These are phyloP conservation scores for Azolla pinnata DNA, from an alignment of 75 land plant genomes.

Conservation along the genomic window DNA sequence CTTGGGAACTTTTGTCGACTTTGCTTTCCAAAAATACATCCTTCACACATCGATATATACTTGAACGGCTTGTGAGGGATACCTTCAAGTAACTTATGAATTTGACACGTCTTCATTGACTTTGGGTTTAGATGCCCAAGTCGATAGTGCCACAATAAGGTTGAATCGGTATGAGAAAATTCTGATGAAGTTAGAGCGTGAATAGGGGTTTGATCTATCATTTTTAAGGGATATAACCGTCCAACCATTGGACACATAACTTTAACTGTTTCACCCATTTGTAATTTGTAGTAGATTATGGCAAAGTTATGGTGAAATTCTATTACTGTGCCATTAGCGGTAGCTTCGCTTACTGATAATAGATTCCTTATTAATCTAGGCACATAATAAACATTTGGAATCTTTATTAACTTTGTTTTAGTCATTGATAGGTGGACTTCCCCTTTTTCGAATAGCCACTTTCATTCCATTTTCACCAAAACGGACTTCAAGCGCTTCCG, in stretches of 20 bases:
- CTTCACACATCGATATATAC: not conserved
- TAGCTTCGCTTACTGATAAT: too few relatives aligned
- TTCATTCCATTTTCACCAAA: not conserved
- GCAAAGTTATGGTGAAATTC: too few relatives aligned
- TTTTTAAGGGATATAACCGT: too few relatives aligned
- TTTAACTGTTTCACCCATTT: too few relatives aligned
- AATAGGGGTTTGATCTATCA: too few relatives aligned
- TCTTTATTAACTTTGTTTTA: not conserved
- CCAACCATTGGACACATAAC: too few relatives aligned
- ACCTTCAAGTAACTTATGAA: not conserved
- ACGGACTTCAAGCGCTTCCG: not conserved
- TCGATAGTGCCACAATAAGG: not conserved
- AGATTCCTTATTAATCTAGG: too few relatives aligned
- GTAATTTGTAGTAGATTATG: too few relatives aligned
- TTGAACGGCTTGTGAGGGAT: not conserved
- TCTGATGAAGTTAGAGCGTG: too few relatives aligned
- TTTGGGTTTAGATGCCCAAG: slow-evolving; percentile 1
- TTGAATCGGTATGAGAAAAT: not conserved
- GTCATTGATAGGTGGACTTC: not conserved
- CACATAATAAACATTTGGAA: too few relatives aligned
- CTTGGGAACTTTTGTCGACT: too few relatives aligned
- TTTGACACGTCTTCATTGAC: not conserved
- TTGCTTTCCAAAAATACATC: not conserved
- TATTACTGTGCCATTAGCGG: too few relatives aligned
- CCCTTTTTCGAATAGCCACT: not conserved